Percentiles rank a stretch among this genome's conserved stretches.
Conservation (phyloP, 73 alveolate genomes). For the Loxodes magnus region DNA sequence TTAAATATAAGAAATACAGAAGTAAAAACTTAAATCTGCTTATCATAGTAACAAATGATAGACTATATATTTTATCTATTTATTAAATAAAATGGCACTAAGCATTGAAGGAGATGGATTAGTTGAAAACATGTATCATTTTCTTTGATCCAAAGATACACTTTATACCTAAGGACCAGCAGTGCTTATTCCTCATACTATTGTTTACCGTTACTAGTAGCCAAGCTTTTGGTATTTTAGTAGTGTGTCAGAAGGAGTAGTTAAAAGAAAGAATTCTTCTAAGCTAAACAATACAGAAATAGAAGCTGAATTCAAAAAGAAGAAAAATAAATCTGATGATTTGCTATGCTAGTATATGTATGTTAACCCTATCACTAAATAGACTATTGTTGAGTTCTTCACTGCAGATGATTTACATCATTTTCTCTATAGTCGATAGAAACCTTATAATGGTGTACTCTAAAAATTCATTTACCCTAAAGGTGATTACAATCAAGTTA, state of each 20-base stretch:
- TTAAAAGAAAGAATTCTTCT: slow-evolving; percentile 53
- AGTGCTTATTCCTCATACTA: slow-evolving; percentile 50
- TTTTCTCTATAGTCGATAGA: slow-evolving; percentile 45
- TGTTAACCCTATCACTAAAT: slow-evolving; percentile 25
- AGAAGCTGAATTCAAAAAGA: slow-evolving; percentile 43
- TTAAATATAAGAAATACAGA: no score
- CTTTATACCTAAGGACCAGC: slow-evolving; percentile 15
- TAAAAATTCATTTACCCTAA: slow-evolving; percentile 66
- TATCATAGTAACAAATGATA: no score
- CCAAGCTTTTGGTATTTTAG: slow-evolving; percentile 80
- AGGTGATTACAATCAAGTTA: slow-evolving; percentile 45
- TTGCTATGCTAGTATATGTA: slow-evolving; percentile 18
- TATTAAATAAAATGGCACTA: slow-evolving; percentile 40
- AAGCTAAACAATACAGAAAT: slow-evolving; percentile 44
- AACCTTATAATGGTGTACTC: slow-evolving; percentile 59
- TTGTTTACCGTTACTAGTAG: slow-evolving; percentile 57
- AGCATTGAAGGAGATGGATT: slow-evolving; percentile 77
- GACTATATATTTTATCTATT: no score
- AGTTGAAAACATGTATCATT: slow-evolving; percentile 68
- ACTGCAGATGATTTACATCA: slow-evolving; percentile 39
- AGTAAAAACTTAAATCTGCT: no score
- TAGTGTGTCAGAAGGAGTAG: slow-evolving; percentile 55
- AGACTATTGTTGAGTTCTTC: slow-evolving; percentile 56
- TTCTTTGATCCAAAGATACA: slow-evolving; percentile 69
- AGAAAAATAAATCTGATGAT: slow-evolving; percentile 40